These are phyloP conservation scores for Lunasporangiospora selenospora DNA, from an alignment of 192 early-diverging fungal genomes.

Conservation along the genomic window DNA sequence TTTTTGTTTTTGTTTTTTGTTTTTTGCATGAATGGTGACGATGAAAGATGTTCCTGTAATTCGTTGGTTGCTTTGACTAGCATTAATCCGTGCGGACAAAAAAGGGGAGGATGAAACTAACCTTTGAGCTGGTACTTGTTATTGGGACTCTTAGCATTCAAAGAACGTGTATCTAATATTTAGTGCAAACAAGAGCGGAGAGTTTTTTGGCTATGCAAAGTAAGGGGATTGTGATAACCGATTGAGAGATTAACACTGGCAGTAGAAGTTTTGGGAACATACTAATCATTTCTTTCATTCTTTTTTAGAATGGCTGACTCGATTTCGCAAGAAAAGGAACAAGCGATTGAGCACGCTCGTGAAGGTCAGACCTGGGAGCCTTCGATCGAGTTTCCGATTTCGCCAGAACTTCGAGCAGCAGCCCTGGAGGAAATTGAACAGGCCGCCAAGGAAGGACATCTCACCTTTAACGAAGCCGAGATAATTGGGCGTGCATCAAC, in stretches of 20 bases:
- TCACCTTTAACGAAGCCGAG: constrained; percentile 46
- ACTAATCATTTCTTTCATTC: constrained; percentile 1
- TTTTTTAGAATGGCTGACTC: constrained; percentile 38
- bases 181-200: constrained; percentile 60
- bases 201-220: constrained; percentile 59
- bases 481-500: constrained; percentile 36
- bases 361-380: constrained; percentile 39
- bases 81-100: too few relatives aligned
- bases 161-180: constrained; percentile 57
- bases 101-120: too few relatives aligned
- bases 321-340: constrained; percentile 38
- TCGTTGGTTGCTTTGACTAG: too few relatives aligned
- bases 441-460: constrained; percentile 33
- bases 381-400: constrained; percentile 14
- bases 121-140: too few relatives aligned
- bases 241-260: neutral
- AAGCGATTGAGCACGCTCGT: constrained; percentile 26
- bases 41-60: too few relatives aligned
- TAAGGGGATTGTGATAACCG: constrained; percentile 11
- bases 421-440: constrained; percentile 40
- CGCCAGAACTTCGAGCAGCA: constrained; percentile 35
- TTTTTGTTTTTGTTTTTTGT: constrained; percentile 6
- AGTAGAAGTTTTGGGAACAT: neutral
- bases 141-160: constrained; percentile 23
- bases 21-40: neutral